phyloP scores from a whole-genome alignment of 805 yeast species.

The Saturnispora silvae region DNA sequence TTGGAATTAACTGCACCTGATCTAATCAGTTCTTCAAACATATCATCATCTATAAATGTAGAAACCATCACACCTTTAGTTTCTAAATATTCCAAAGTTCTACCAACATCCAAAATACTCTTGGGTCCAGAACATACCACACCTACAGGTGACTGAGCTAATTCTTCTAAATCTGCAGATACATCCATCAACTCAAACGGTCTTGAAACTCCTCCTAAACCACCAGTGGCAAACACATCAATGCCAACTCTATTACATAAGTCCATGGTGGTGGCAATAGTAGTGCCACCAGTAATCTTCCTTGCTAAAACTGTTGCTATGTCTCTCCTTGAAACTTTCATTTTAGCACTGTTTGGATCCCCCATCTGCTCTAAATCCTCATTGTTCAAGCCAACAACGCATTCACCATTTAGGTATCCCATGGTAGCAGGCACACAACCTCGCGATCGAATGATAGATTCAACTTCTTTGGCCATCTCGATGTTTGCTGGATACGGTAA shows the following conservation, averaged over 20 bases:
- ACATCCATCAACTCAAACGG: slow-evolving; percentile 70
- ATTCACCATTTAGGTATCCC: slow-evolving; percentile 63
- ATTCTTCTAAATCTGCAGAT: slow-evolving; percentile 79
- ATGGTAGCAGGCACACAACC: slow-evolving; percentile 82
- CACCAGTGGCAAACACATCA: slow-evolving; percentile 85
- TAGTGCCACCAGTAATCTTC: slow-evolving; percentile 71
- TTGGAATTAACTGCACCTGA: background rate
- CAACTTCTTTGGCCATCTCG: slow-evolving; percentile 63
- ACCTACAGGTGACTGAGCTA: slow-evolving; percentile 71
- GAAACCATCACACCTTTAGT: slow-evolving; percentile 86
- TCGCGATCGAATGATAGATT: slow-evolving; percentile 41
- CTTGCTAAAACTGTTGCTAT: slow-evolving; percentile 60
- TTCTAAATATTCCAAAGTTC: slow-evolving; percentile 78
- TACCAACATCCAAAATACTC: slow-evolving; percentile 66
- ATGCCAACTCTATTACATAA: slow-evolving; percentile 67
- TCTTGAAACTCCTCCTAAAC: slow-evolving; percentile 84
- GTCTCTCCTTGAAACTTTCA: slow-evolving; percentile 74
- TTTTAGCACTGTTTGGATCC: slow-evolving; percentile 24
- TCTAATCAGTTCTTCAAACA: slow-evolving; percentile 5
- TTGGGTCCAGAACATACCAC: slow-evolving; percentile 94
- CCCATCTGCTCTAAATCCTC: slow-evolving; percentile 44
- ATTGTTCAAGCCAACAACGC: slow-evolving; percentile 52
- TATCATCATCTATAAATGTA: slow-evolving; percentile 31
- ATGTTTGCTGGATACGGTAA: slow-evolving; percentile 72
- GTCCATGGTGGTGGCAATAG: slow-evolving; percentile 84